Base-by-base conservation (phyloP, 805 yeast species). In the Starmerella bombi region DNA sequence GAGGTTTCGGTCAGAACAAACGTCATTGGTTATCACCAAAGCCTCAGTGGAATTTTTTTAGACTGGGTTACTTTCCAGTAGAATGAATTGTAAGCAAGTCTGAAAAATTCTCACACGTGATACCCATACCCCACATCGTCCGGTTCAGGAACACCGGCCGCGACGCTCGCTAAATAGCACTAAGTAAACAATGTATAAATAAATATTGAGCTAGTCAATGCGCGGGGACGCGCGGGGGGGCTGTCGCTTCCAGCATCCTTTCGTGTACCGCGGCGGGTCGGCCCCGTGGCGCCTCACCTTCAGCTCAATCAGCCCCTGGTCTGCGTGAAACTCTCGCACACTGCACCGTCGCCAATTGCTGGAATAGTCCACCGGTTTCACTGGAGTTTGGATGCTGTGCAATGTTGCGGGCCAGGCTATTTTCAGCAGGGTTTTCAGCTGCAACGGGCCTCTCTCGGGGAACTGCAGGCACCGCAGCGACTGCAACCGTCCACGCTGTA, bases 1-100 rank as follows among this genome's bases (percentile, higher is more conserved):
- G 98, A 82, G 51, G 98, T 91, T 71, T 91, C 98, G 46, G 97
- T 81, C 62, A 88, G 75, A 59, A 88, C 56, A 44, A 61, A 59
- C 27, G 65, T 55, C 65, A 60, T 60, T 39, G 16, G 34, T 15
- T 7, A 23, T 28, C 25, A 9, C 20, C 21, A 16, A 37, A 20
- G 41, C 36, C 40, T 32, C 34, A 25, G 17, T 32, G 29, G 17
- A 27, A 23, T 31, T 46, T 40, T 40, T 42, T 45, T 35, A n/a
- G n/a, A n/a, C n/a, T n/a, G n/a, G n/a, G 23, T 33, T 32, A 27
- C 16, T 31, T 25, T 22, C 29, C 10, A 34, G 5, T n/a, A 15
- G n/a, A 7, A 10, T 28, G 31, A 10, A 15, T 8, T 39, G 43
- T 40, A 35, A 40, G 43, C 43, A 40, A 40, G 23, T 34, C 34